These are phyloP conservation scores for Solidago caesia DNA, from an alignment of 129 eudicot species.

Conservation along the genomic window DNA sequence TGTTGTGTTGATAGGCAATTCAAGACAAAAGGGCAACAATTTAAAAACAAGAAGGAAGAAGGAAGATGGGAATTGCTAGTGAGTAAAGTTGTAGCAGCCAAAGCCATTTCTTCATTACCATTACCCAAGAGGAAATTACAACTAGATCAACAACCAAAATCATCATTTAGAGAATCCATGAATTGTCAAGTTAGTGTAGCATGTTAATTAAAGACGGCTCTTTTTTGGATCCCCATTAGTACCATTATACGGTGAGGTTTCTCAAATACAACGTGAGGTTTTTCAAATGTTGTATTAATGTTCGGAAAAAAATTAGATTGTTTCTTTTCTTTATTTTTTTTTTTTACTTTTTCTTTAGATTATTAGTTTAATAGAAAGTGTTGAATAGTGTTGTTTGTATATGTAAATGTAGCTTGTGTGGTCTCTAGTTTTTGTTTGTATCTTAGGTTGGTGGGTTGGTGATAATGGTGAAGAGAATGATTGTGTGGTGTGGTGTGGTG, in stretches of 20 bases:
- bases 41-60: slow-evolving; percentile 52
- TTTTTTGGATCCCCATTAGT: too few relatives aligned
- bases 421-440: background rate
- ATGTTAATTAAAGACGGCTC: slow-evolving; percentile 19
- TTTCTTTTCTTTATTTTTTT: too few relatives aligned
- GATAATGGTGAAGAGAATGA: background rate
- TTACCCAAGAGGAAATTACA: slow-evolving; percentile 52
- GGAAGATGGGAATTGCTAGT: slow-evolving; percentile 67
- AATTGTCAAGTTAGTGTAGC: slow-evolving; percentile 36
- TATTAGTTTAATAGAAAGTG: background rate
- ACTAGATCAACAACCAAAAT: slow-evolving; percentile 37
- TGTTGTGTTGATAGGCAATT: slow-evolving; percentile 48
- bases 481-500: background rate
- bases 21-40: slow-evolving; percentile 52
- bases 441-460: background rate
- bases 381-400: slow-evolving; percentile 1
- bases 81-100: slow-evolving; percentile 69
- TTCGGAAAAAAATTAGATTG: too few relatives aligned
- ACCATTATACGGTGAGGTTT: too few relatives aligned
- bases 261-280: too few relatives aligned
- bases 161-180: slow-evolving; percentile 12
- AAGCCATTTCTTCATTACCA: slow-evolving; percentile 68
- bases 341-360: background rate
- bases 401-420: slow-evolving; percentile 11
- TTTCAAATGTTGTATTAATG: too few relatives aligned